Evolutionary conservation across 2,329 filamentous ascomycete genomes (phyloP).

Genomic region (Ceratocystis albifundus): DNA sequence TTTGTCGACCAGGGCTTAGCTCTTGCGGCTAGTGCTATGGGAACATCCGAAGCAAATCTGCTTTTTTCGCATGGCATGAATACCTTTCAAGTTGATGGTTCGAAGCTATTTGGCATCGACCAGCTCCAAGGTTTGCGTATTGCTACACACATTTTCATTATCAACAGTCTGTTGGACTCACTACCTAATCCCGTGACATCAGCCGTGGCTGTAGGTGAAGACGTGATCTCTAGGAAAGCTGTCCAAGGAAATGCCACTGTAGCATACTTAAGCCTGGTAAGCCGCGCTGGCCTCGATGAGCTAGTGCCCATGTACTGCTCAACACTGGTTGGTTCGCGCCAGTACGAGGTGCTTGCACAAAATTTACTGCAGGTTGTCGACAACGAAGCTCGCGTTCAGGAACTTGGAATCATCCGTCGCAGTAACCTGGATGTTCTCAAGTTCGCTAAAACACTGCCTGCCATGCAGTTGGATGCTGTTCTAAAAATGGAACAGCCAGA

Average conservation of each 20-base stretch:
- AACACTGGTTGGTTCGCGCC: constrained; percentile 53
- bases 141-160: constrained; percentile 52
- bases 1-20: constrained; percentile 48
- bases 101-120: constrained; percentile 43
- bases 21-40: constrained; percentile 30
- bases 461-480: constrained; percentile 41
- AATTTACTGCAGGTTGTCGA: constrained; percentile 65
- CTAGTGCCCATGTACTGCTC: constrained; percentile 82
- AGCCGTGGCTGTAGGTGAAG: not conserved
- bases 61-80: constrained; percentile 27
- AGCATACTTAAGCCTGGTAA: constrained; percentile 70
- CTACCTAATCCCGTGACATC: constrained; percentile 29
- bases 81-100: constrained; percentile 31
- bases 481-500: constrained; percentile 29
- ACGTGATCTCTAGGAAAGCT: constrained; percentile 27
- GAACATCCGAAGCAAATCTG: constrained; percentile 31
- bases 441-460: constrained; percentile 60
- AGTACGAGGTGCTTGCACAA: constrained; percentile 59
- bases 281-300: constrained; percentile 59
- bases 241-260: constrained; percentile 65
- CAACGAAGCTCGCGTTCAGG: constrained; percentile 49
- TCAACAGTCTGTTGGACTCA: constrained; percentile 56
- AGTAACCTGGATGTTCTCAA: constrained; percentile 60
- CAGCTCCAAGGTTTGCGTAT: constrained; percentile 57
- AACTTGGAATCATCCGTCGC: constrained; percentile 63